phyloP scores from a whole-genome alignment of 257 asterid genomes.

The Solanum tacnaense region DNA sequence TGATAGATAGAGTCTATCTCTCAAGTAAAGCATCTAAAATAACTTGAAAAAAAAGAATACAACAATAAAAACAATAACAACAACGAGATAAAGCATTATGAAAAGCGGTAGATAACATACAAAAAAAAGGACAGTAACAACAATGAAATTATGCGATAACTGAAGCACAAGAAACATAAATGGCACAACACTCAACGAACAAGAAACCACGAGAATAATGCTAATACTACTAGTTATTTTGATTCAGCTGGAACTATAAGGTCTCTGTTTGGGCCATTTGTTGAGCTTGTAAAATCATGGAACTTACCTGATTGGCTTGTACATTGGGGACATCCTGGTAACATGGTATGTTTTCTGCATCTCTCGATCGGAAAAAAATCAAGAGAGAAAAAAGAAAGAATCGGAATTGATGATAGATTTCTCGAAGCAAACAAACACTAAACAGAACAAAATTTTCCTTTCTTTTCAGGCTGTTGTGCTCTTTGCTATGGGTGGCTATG shows the following conservation, averaged over 20 bases:
- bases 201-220: neutral
- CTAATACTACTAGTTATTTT: neutral
- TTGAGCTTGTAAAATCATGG: slow-evolving; percentile 63
- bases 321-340: slow-evolving; percentile 97
- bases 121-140: neutral
- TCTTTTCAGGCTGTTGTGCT: slow-evolving; percentile 74
- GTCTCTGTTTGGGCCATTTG: slow-evolving; percentile 54
- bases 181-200: fast-evolving
- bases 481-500: slow-evolving; percentile 96
- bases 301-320: slow-evolving; percentile 84
- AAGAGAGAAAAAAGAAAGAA: neutral
- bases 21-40: neutral
- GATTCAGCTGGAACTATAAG: slow-evolving; percentile 54
- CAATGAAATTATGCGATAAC: neutral
- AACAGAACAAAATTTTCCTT: neutral
- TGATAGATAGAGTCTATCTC: neutral
- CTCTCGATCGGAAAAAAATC: neutral
- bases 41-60: neutral
- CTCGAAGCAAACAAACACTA: neutral
- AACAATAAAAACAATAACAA: neutral
- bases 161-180: neutral
- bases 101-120: neutral
- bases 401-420: neutral
- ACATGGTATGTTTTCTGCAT: slow-evolving; percentile 44
- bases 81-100: neutral